Conservation (phyloP, 306 rosid genomes). For the Mimosa bimucronata region DNA sequence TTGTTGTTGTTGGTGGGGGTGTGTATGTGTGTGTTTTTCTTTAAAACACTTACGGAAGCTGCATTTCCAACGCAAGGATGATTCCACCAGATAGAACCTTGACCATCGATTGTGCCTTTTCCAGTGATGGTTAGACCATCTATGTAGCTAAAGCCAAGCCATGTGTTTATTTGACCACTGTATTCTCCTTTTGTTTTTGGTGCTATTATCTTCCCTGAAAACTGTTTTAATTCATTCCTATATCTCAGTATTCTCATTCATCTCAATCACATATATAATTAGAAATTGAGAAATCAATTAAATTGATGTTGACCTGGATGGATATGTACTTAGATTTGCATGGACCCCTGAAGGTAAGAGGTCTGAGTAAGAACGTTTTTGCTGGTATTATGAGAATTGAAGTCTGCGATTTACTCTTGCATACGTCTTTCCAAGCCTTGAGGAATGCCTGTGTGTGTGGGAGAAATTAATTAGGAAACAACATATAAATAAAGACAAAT, state of each 20-base stretch:
- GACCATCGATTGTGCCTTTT: constrained; percentile 48
- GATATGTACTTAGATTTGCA: constrained; percentile 44
- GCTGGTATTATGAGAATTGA: constrained; percentile 43
- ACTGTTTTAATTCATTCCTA: constrained; percentile 25
- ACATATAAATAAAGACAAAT: not conserved
- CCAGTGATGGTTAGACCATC: constrained; percentile 49
- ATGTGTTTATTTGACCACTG: constrained; percentile 45
- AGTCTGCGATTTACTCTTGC: constrained; percentile 34
- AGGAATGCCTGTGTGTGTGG: constrained; percentile 41
- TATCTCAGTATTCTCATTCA: too few relatives aligned
- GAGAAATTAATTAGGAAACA: not conserved
- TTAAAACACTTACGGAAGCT: constrained; percentile 28
- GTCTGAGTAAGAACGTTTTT: constrained; percentile 46
- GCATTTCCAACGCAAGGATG: constrained; percentile 50
- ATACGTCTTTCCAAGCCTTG: constrained; percentile 49
- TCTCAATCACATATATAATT: too few relatives aligned
- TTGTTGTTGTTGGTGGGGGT: too few relatives aligned
- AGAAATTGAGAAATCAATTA: not conserved
- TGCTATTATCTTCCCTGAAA: constrained; percentile 53
- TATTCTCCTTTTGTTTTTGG: constrained; percentile 46
- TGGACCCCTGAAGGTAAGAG: constrained; percentile 48
- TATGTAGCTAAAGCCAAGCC: constrained; percentile 51
- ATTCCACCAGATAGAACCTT: constrained; percentile 58
- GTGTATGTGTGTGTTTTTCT: too few relatives aligned
- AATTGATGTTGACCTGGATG: constrained; percentile 38